Percentiles rank a stretch among this genome's conserved stretches.
Conservation (phyloP, 1,284 basidiomycete genomes). For the Fomitopsis pinicola region DNA sequence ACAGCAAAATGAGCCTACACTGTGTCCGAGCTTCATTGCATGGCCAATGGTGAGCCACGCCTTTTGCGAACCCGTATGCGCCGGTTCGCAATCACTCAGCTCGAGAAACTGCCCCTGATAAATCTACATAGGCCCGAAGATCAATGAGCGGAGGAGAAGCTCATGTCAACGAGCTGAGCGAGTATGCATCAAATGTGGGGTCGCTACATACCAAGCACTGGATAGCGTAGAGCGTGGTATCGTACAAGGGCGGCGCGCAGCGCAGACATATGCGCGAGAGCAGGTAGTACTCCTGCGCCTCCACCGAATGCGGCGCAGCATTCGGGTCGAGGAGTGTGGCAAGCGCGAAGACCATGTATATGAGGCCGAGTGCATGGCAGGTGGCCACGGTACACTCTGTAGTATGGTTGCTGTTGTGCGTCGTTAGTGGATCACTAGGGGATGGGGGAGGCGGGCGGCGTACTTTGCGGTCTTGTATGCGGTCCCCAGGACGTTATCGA, state of each 20-base stretch:
- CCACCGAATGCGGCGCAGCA: constrained; percentile 37
- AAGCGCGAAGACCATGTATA: constrained; percentile 45
- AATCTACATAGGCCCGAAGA: constrained; percentile 29
- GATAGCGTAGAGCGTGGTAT: constrained; percentile 49
- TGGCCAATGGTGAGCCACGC: constrained; percentile 55
- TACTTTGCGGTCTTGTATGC: constrained; percentile 42
- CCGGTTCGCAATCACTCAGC: constrained; percentile 44
- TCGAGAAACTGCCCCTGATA: constrained; percentile 59
- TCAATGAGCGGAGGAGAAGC: not conserved
- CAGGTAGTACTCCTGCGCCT: constrained; percentile 56
- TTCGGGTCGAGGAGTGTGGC: constrained; percentile 43
- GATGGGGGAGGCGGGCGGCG: constrained; percentile 11
- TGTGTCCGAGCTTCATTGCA: constrained; percentile 51
- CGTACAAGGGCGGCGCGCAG: constrained; percentile 38
- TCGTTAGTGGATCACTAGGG: not conserved
- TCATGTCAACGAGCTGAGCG: not conserved
- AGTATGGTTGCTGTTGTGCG: constrained; percentile 3
- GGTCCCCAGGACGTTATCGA: constrained; percentile 43
- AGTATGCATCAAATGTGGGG: not conserved
- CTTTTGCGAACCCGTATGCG: constrained; percentile 39
- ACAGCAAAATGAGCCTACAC: constrained; percentile 31
- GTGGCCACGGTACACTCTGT: constrained; percentile 7
- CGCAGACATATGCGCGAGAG: constrained; percentile 48
- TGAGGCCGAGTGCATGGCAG: constrained; percentile 45
- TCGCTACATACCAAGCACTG: constrained; percentile 43